phyloP scores from a whole-genome alignment of 768 basidiomycete genomes.

The Tulasnella sp. region DNA sequence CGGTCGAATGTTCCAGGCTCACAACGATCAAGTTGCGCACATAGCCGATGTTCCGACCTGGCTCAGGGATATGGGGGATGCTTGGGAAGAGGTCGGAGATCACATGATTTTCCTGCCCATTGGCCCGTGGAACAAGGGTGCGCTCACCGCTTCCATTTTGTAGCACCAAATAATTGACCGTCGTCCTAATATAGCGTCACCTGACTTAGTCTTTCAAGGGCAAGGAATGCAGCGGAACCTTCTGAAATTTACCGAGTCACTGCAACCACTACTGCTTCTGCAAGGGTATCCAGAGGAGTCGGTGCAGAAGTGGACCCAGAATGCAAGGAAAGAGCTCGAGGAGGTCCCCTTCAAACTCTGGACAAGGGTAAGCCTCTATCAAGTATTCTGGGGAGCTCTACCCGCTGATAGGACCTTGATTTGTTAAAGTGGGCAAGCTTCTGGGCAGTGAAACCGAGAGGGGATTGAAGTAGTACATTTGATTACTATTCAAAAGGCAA shows the following conservation, averaged over 20 bases:
- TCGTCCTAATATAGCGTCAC: background rate
- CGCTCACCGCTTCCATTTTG: background rate
- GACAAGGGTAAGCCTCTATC: background rate
- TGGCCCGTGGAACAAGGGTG: conserved; percentile 2
- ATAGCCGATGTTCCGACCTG: background rate
- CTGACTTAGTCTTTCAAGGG: background rate
- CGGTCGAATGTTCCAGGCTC: background rate
- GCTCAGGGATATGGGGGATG: conserved; percentile 3
- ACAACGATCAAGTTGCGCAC: background rate
- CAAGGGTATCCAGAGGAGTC: background rate
- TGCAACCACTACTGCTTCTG: background rate
- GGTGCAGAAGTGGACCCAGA: background rate
- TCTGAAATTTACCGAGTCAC: background rate
- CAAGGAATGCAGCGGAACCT: background rate
- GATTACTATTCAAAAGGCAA: too few species aligned
- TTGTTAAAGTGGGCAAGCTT: background rate
- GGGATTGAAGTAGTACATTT: too few species aligned
- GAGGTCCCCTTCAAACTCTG: background rate
- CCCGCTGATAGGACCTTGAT: background rate
- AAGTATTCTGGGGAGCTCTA: background rate
- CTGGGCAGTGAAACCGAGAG: background rate
- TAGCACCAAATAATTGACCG: too few species aligned
- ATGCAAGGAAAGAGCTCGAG: background rate
- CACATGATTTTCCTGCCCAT: background rate
- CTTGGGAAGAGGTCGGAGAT: background rate